These are phyloP conservation scores for Pyricularia pennisetigena DNA, from an alignment of 2,329 filamentous ascomycete genomes.

Conservation along the genomic window DNA sequence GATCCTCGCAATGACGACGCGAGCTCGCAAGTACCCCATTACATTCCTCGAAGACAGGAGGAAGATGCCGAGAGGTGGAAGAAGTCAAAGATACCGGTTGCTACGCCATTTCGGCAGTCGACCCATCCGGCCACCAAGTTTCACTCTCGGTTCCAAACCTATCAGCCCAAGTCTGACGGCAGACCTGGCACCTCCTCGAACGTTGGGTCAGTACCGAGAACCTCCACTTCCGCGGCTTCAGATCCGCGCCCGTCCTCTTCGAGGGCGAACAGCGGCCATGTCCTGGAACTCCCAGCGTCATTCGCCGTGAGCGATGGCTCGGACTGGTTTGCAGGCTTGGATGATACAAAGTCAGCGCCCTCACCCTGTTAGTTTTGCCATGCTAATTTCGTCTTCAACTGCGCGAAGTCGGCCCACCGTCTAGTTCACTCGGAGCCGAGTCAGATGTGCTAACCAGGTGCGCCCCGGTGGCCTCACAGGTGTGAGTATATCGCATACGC, in stretches of 20 bases:
- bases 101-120: background rate
- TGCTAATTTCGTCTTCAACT: slow-evolving; percentile 7
- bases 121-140: slow-evolving; percentile 5
- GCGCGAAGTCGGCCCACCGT: background rate
- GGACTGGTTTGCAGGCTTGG: slow-evolving; percentile 5
- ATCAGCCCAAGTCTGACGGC: slow-evolving; percentile 8
- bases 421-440: background rate
- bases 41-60: slow-evolving; percentile 2
- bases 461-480: slow-evolving; percentile 1
- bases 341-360: slow-evolving; percentile 8
- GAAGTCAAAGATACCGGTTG: background rate
- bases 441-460: background rate
- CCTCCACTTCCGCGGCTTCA: slow-evolving; percentile 7
- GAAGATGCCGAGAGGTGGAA: background rate
- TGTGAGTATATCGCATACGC: slow-evolving; percentile 8
- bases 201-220: slow-evolving; percentile 8
- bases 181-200: slow-evolving; percentile 10
- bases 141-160: slow-evolving; percentile 1
- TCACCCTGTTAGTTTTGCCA: slow-evolving; percentile 16
- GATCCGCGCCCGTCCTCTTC: background rate
- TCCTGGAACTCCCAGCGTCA: slow-evolving; percentile 11
- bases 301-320: slow-evolving; percentile 11
- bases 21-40: background rate
- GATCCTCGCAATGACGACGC: background rate
- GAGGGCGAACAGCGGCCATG: slow-evolving; percentile 5